A percentile compares a stretch with the other conserved stretches of the same genome.
These are phyloP conservation scores for Kwoniella sp. DNA, from an alignment of 768 basidiomycete species.

Conservation along the genomic window DNA sequence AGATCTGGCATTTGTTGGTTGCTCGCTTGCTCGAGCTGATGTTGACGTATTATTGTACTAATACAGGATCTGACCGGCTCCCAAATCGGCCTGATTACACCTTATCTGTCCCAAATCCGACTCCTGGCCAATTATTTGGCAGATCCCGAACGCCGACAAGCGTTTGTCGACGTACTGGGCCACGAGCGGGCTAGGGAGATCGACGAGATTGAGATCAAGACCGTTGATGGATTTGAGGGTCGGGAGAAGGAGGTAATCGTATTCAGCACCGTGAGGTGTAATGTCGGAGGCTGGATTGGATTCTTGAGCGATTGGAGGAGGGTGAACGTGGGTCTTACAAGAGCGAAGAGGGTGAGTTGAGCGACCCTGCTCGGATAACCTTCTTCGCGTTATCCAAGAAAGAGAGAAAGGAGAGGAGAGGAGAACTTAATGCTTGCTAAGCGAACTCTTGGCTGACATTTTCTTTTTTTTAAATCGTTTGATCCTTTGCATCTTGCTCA, in stretches of 20 bases:
- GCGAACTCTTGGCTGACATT: neutral
- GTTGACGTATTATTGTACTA: no score
- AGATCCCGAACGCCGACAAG: conserved; percentile 57
- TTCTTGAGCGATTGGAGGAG: conserved; percentile 84
- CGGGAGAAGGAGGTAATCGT: conserved; percentile 90
- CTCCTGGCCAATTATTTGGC: conserved; percentile 71
- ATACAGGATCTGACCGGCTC: conserved; percentile 57
- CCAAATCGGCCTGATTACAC: conserved; percentile 90
- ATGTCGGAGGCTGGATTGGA: conserved; percentile 74
- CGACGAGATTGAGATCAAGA: conserved; percentile 76
- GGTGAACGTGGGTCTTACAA: conserved; percentile 86
- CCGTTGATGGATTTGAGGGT: conserved; percentile 93
- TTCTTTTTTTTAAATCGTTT: neutral
- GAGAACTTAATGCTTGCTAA: neutral
- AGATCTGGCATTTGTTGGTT: no score
- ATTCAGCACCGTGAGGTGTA: conserved; percentile 88
- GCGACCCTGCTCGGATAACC: neutral
- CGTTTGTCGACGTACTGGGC: conserved; percentile 68
- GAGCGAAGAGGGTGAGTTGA: conserved; percentile 67
- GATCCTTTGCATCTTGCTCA: no score
- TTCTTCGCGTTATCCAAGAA: neutral
- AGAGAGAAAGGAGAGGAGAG: neutral
- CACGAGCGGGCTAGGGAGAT: conserved; percentile 69
- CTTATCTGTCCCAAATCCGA: conserved; percentile 84
- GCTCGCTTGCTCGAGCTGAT: neutral